Evolutionary conservation across 345 rosid genomes (phyloP), one percentile per base, ranked within the genome.

Genomic region (Ailanthus altissimus): DNA sequence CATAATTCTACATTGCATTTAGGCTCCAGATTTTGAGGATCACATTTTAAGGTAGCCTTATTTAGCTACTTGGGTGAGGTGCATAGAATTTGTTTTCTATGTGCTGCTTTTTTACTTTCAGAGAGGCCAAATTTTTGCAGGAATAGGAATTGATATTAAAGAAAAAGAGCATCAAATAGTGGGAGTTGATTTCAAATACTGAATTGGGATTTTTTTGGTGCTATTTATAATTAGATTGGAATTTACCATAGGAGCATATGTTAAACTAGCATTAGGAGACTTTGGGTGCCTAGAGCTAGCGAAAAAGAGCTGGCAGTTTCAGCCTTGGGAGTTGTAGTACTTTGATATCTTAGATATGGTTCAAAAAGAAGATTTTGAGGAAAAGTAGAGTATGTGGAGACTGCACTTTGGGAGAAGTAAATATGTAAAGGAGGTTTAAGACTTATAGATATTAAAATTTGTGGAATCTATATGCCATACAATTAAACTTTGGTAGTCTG

Each of bases 1-100:
- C 50, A 46, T 78, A 18, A 59, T 70, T 54, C 15, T 64, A 23
- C 12, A 16, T 28, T 72, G 45, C 54, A 61, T 13, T 21, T 77
- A 47, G 57, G 56, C 46, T 67, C 67, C 38, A 46, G 69, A 23
- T 75, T 62, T 47, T 15, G 36, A 20, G 75, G 21, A 32, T 56
- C 8, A 38, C 18, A 32, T 20, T n/a, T 20, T 43, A 10, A 49
- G 47, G 47, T 26, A 18, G 23, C 70, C 62, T 60, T 21, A 40
- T 23, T 38, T 50, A 32, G 53, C 11, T 68, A 40, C 63, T 45
- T 18, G 50, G 1, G 15, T 38, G 49, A 10, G 23, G 43, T 49
- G 0, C 2, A 45, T 10, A n/a, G n/a, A n/a, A n/a, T n/a, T n/a
- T n/a, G n/a, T n/a, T n/a, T n/a, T n/a, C n/a, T n/a, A 45, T 45